Base-by-base conservation (phyloP, 2,329 filamentous ascomycete species). In the Shiraia sp. region DNA sequence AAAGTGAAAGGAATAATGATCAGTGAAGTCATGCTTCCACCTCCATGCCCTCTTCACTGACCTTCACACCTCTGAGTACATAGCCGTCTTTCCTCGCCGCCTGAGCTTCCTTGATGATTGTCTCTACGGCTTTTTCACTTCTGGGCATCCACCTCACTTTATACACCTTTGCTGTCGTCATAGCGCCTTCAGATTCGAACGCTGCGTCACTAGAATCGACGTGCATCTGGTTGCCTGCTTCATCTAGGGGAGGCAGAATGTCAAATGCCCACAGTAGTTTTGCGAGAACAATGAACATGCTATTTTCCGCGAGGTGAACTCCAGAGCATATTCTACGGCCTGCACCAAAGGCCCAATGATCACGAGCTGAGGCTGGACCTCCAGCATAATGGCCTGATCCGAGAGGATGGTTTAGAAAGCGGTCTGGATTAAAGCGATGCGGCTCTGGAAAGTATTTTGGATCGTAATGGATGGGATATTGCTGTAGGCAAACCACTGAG, bases 181-280 rank as follows among this genome's bases (percentile, higher is more conserved):
- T 66, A 19, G 44, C 57, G 1, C 60, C 66, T 12, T 33, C 44
- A 2, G 55, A 34, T 41, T 59, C 52, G 40, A 65, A 71, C 3
- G 67, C 67, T 16, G 59, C 53, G 40, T 71, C 68, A 24, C 59
- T 57, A 6, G 62, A 37, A 50, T 70, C 66, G 10, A 70, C 49
- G 8, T 63, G 65, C 0, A 71, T 49, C 30, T 71, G 68, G 8
- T 45, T 61, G 0, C 71, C 76, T 1, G 66, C 49, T 12, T 44
- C 37, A 24, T 67, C 65, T 13, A 71, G 14, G 0, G 59, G 55
- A 39, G 74, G 73, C 13, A 49, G 37, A 4, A 79, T 65, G 8
- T 71, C 63, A 38, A 81, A 80, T 0, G 71, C 73, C 1, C 79
- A 72, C 2, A 83, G 52, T 0, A 71, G 57, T 30, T 75, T 75